Percentiles rank a stretch among this genome's conserved stretches.
Conservation (phyloP, 805 yeast genomes). For the Candida taoyuanica region DNA sequence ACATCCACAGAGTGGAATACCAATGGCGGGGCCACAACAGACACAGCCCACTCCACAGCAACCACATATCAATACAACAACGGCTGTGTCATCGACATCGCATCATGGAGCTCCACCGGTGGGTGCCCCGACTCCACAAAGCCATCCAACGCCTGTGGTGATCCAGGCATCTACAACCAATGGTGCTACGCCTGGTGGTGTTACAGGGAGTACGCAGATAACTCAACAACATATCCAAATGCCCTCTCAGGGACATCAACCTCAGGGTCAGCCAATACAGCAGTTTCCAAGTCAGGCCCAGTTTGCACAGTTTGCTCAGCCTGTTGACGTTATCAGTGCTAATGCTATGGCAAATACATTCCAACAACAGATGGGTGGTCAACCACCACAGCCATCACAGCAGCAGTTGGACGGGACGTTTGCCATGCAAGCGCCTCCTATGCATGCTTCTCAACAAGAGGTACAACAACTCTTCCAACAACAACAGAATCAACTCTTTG, state of each 20-base stretch:
- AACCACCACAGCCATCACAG: constrained; percentile 7
- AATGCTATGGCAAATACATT: constrained; percentile 2
- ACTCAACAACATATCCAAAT: constrained; percentile 3
- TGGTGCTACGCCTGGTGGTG: constrained; percentile 1
- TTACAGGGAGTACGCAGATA: constrained; percentile 3
- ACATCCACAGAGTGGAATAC: constrained; percentile 1
- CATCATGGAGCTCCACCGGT: constrained; percentile 8
- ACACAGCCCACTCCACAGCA: constrained; percentile 1
- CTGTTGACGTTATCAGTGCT: constrained; percentile 6
- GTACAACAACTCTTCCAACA: constrained; percentile 26
- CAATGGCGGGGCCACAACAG: constrained; percentile 2
- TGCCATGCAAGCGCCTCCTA: constrained; percentile 10
- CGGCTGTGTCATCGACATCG: neutral
- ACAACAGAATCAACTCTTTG: constrained; percentile 26
- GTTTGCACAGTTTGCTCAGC: constrained; percentile 19
- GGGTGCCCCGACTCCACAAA: constrained; percentile 20
- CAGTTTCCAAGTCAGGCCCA: constrained; percentile 7
- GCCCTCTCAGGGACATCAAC: no score
- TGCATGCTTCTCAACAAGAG: constrained; percentile 26
- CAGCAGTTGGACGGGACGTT: neutral
- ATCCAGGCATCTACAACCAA: neutral
- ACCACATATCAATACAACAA: no score
- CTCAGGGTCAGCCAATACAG: constrained; percentile 3
- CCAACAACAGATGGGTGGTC: constrained; percentile 1
- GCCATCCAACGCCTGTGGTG: constrained; percentile 3